Base-by-base conservation (phyloP, 2,329 filamentous ascomycete species). In the Didymella arachidicola region DNA sequence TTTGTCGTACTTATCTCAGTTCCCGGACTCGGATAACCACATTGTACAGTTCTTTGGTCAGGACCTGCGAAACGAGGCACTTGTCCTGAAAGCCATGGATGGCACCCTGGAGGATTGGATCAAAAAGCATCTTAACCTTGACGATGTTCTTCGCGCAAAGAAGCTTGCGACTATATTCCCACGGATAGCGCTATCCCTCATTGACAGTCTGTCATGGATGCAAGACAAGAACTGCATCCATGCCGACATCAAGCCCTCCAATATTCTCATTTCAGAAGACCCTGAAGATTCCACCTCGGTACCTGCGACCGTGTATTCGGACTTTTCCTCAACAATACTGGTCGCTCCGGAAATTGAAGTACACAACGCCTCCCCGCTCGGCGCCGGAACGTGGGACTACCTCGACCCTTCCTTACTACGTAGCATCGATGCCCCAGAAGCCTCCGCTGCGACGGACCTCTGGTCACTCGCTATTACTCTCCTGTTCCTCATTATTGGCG, bases 221-320 rank as follows among this genome's bases (percentile, higher is more conserved):
- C 75, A 80, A 45, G 57, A 67, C 7, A 72, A 75, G 26, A 71
- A 70, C 22, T 75, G 80, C 47, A 72, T 79, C 2, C 73, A 76
- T 59, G 80, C 78, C 5, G 81, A 83, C 57, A 77, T 82, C 69
- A 83, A 83, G 66, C 79, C 81, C 1, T 74, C 74, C 2, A 83
- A 83, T 65, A 75, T 83, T 43, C 73, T 83, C 34, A 59, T 34
- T 12, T 22, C 45, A 7, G 65, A 80, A 49, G 66, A 63, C 60
- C 53, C 60, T 3, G 38, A 56, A 3, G 18, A 59, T 16, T 34
- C 52, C 19, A 27, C 38, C 18, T 41, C 50, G 14, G 32, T 43
- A 7, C 62, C 66, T 1, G 34, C 59, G 34, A 71, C 74, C 55
- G 73, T 76, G 29, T 80, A 73, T 63, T 76, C 80, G 16, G 80